Evolutionary conservation across 2,329 filamentous ascomycete genomes (phyloP).

Genomic region (Plectosphaerella plurivora): DNA sequence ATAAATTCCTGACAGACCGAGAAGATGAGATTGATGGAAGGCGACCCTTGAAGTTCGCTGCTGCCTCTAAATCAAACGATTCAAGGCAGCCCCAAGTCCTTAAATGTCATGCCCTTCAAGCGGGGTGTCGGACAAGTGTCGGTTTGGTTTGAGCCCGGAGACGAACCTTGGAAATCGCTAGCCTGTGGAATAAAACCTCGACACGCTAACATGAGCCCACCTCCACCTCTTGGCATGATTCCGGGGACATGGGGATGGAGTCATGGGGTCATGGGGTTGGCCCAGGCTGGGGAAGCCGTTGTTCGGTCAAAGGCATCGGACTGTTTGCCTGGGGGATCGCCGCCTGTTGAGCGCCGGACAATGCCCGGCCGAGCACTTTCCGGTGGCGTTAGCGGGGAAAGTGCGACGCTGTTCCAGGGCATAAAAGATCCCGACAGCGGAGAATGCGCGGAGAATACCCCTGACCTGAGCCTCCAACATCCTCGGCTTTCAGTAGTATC

Average conservation of each 20-base stretch:
- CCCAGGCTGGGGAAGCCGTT: neutral
- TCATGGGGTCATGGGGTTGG: neutral
- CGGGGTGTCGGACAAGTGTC: neutral
- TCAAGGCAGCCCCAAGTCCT: neutral
- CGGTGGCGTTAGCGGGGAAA: too few relatives aligned
- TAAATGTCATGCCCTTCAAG: neutral
- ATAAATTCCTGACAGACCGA: neutral
- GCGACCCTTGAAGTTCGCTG: neutral
- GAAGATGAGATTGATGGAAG: neutral
- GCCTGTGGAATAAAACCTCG: neutral
- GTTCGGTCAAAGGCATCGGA: neutral
- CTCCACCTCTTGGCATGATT: neutral
- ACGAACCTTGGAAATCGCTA: neutral
- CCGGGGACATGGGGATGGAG: neutral
- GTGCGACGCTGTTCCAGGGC: too few relatives aligned
- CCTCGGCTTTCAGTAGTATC: too few relatives aligned
- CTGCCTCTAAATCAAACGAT: neutral
- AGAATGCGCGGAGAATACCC: too few relatives aligned
- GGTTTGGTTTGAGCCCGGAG: neutral
- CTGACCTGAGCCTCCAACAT: too few relatives aligned
- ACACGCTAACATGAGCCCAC: neutral
- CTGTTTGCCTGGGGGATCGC: neutral
- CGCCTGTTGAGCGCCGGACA: too few relatives aligned
- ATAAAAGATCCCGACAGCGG: too few relatives aligned
- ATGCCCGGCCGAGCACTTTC: too few relatives aligned